phyloP scores from a whole-genome alignment of 768 basidiomycete genomes.

The Botryobasidium botryosum region DNA sequence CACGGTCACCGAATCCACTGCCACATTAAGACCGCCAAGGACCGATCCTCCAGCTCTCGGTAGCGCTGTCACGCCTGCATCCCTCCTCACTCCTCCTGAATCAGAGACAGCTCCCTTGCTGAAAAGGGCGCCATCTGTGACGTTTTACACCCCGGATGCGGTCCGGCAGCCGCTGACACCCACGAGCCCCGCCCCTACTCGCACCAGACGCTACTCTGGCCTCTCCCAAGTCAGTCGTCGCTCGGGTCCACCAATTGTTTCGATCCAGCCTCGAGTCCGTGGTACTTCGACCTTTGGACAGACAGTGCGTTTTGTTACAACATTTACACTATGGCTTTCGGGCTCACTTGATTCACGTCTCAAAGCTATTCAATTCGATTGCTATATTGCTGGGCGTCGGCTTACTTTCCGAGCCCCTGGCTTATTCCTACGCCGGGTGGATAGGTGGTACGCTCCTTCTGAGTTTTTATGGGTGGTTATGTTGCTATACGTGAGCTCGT shows the following conservation, averaged over 20 bases:
- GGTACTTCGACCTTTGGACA: constrained; percentile 9
- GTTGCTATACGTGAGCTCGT: constrained; percentile 71
- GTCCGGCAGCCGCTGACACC: not conserved
- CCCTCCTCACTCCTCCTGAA: not conserved
- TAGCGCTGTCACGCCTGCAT: not conserved
- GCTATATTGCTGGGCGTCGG: constrained; percentile 80
- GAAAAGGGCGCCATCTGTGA: too few relatives aligned
- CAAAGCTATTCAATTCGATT: constrained; percentile 72
- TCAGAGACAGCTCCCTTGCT: not conserved
- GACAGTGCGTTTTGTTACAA: constrained; percentile 1
- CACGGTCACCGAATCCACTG: not conserved
- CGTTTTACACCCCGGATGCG: not conserved
- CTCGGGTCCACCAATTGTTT: not conserved
- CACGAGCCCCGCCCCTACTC: not conserved
- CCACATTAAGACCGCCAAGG: not conserved
- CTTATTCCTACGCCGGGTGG: constrained; percentile 89
- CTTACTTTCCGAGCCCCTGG: constrained; percentile 76
- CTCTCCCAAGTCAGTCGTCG: not conserved
- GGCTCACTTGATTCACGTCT: not conserved
- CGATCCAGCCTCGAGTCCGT: not conserved
- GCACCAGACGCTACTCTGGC: not conserved
- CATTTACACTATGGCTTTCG: not conserved
- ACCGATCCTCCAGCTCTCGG: not conserved
- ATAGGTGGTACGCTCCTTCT: constrained; percentile 56
- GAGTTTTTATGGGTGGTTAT: constrained; percentile 56